Conservation (phyloP, 257 asterid species). For the Cordia subcordata region DNA sequence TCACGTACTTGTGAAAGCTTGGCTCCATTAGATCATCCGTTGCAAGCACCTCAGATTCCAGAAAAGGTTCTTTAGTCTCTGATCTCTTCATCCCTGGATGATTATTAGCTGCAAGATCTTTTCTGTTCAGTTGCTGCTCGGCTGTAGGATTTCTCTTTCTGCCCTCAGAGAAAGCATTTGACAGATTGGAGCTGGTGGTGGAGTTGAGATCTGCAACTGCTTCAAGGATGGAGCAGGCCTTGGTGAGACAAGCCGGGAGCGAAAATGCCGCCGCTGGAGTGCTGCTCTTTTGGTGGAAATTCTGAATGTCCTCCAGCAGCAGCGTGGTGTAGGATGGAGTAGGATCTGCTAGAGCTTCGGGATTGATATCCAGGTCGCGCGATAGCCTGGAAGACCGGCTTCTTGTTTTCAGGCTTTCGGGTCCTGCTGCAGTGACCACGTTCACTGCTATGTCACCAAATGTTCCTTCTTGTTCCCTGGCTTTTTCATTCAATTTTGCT, state of each 20-base stretch:
- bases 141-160: constrained; percentile 26
- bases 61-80: constrained; percentile 35
- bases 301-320: constrained; percentile 86
- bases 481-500: constrained; percentile 24
- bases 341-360: constrained; percentile 51
- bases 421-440: constrained; percentile 41
- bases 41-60: constrained; percentile 68
- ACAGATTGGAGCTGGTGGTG: constrained; percentile 42
- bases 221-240: constrained; percentile 87
- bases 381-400: constrained; percentile 75
- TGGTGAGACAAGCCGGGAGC: constrained; percentile 76
- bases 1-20: constrained; percentile 79
- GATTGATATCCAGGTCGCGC: constrained; percentile 63
- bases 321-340: constrained; percentile 67
- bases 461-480: constrained; percentile 10
- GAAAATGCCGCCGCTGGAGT: constrained; percentile 31
- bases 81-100: constrained; percentile 28
- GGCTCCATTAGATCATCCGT: constrained; percentile 74
- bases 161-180: constrained; percentile 34
- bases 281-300: constrained; percentile 78
- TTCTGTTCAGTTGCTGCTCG: constrained; percentile 31
- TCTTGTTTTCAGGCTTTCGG: constrained; percentile 35
- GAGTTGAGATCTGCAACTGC: constrained; percentile 98
- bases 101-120: constrained; percentile 12
- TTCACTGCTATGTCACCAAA: constrained; percentile 32